Evolutionary conservation across 495 filamentous ascomycete species (phyloP).

Genomic region (Wilcoxina mikolae): DNA sequence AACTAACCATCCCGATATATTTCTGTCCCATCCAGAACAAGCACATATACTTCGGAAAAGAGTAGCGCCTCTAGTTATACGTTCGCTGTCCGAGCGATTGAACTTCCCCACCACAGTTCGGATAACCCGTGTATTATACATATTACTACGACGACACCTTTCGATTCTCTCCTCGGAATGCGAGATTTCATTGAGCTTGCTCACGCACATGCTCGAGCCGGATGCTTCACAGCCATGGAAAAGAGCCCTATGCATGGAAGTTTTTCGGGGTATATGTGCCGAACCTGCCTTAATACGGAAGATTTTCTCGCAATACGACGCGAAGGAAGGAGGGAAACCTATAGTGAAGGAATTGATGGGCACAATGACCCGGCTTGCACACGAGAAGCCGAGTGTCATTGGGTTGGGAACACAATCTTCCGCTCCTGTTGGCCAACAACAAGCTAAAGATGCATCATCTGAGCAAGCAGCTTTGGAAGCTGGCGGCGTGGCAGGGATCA

Average conservation of each 20-base stretch:
- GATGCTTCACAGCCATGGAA: conserved; percentile 69
- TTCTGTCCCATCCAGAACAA: conserved; percentile 65
- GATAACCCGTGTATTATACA: conserved; percentile 62
- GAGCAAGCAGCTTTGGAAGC: conserved; percentile 81
- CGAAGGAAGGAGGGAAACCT: conserved; percentile 52
- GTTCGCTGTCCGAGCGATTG: conserved; percentile 58
- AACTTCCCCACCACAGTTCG: conserved; percentile 74
- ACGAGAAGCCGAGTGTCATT: conserved; percentile 76
- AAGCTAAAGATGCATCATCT: conserved; percentile 36
- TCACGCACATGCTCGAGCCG: conserved; percentile 78
- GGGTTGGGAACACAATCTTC: conserved; percentile 78
- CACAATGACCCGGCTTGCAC: conserved; percentile 70
- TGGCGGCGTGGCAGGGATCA: conserved; percentile 73
- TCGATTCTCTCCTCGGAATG: conserved; percentile 61
- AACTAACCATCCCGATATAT: conserved; percentile 66
- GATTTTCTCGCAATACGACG: conserved; percentile 69
- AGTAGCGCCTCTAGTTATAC: conserved; percentile 69
- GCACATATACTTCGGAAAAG: conserved; percentile 60
- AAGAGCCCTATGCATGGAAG: conserved; percentile 75
- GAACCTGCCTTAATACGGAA: conserved; percentile 62
- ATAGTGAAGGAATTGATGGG: conserved; percentile 70
- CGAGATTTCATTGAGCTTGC: conserved; percentile 66
- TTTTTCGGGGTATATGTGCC: conserved; percentile 68
- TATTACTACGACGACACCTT: conserved; percentile 62
- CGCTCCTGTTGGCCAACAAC: conserved; percentile 41